Percentiles rank a stretch among this genome's conserved stretches.
These are phyloP conservation scores for Capillidium heterosporum DNA, from an alignment of 371 early-diverging fungal species.

Conservation along the genomic window DNA sequence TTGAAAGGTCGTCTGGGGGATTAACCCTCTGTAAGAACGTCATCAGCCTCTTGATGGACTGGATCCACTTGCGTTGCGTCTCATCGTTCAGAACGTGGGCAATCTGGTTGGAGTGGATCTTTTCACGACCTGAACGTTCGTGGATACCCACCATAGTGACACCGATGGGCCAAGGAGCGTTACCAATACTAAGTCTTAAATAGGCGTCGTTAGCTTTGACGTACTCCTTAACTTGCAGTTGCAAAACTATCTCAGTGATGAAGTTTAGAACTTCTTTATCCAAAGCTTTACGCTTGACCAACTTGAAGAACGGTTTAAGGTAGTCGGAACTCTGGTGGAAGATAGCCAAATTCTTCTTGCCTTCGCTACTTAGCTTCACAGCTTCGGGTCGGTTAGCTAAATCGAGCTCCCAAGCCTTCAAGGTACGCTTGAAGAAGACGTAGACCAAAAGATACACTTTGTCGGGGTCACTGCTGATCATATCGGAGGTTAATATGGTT, in stretches of 20 bases:
- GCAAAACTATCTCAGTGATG: constrained; percentile 71
- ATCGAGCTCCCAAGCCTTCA: constrained; percentile 76
- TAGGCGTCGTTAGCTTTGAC: constrained; percentile 87
- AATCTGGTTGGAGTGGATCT: constrained; percentile 83
- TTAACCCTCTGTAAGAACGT: constrained; percentile 84
- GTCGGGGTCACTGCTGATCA: constrained; percentile 60
- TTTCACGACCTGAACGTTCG: constrained; percentile 91
- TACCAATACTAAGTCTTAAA: constrained; percentile 85
- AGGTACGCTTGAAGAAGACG: constrained; percentile 59
- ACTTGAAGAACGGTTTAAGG: constrained; percentile 75
- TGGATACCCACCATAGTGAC: constrained; percentile 86
- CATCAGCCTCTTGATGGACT: constrained; percentile 90
- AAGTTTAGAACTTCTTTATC: constrained; percentile 71
- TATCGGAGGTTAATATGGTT: constrained; percentile 27
- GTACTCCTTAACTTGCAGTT: constrained; percentile 74
- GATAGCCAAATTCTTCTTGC: constrained; percentile 64
- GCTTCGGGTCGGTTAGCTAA: constrained; percentile 64
- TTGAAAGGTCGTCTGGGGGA: constrained; percentile 40
- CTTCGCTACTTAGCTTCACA: constrained; percentile 41
- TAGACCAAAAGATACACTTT: constrained; percentile 50
- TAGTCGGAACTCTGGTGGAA: constrained; percentile 75
- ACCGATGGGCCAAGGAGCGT: constrained; percentile 98
- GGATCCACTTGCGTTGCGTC: constrained; percentile 94
- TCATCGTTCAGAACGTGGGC: constrained; percentile 98
- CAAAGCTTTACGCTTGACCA: constrained; percentile 52